These are phyloP conservation scores for Alternaria novae-zelandiae DNA, from an alignment of 2,329 filamentous ascomycete species.

Conservation along the genomic window DNA sequence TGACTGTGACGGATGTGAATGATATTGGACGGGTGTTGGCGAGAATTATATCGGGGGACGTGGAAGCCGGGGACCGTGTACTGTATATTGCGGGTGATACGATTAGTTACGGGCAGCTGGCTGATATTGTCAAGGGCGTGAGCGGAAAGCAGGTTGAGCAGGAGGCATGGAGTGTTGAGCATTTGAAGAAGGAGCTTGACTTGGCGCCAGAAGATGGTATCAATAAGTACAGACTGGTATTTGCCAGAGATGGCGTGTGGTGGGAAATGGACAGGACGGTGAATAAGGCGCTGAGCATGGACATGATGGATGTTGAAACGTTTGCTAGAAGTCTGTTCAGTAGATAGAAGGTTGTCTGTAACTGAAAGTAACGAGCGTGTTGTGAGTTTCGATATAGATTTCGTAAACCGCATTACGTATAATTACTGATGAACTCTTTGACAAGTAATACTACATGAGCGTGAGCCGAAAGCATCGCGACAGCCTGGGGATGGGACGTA, in stretches of 20 bases:
- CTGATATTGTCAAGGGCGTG: conserved; percentile 58
- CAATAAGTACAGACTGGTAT: conserved; percentile 67
- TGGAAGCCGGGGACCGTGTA: conserved; percentile 49
- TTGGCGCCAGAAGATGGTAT: conserved; percentile 57
- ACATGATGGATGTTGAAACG: conserved; percentile 52
- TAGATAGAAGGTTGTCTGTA: not conserved
- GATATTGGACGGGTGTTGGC: conserved; percentile 70
- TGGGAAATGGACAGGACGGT: conserved; percentile 63
- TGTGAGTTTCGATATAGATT: not conserved
- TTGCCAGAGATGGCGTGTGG: conserved; percentile 65
- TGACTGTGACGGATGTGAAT: conserved; percentile 67
- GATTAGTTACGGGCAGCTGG: conserved; percentile 62
- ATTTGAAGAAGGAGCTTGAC: conserved; percentile 55
- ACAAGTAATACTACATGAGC: conserved; percentile 16
- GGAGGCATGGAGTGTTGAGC: conserved; percentile 58
- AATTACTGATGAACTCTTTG: not conserved
- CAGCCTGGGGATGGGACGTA: not conserved
- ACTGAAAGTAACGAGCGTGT: not conserved
- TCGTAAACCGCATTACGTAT: not conserved
- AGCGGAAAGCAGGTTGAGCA: conserved; percentile 53
- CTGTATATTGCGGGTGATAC: conserved; percentile 69
- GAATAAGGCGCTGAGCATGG: conserved; percentile 59
- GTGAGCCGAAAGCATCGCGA: conserved; percentile 10
- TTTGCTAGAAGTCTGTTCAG: conserved; percentile 37
- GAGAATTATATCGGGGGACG: conserved; percentile 54